These are phyloP conservation scores for Viola pubescens DNA, from an alignment of 441 rosid genomes.

Conservation along the genomic window DNA sequence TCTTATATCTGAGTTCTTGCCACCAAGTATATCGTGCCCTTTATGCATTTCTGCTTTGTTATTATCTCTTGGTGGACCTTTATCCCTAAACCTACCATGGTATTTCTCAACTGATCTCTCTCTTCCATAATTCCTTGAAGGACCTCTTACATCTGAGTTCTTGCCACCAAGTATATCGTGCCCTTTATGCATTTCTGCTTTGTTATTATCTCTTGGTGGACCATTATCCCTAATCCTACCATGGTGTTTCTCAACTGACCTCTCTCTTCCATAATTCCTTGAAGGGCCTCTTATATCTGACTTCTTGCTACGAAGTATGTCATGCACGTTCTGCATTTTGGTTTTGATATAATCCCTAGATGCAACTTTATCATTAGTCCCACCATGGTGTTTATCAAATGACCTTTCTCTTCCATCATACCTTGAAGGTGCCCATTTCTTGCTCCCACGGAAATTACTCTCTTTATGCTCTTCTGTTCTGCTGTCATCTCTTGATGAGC, in stretches of 20 bases:
- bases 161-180: background rate
- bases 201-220: background rate
- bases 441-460: background rate
- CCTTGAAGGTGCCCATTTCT: conserved; percentile 6
- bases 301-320: conserved; percentile 1
- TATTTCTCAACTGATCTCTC: conserved; percentile 16
- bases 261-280: conserved; percentile 20
- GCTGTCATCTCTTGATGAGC: background rate
- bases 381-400: conserved; percentile 9
- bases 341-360: background rate
- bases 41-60: background rate
- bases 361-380: background rate
- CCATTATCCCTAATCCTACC: conserved; percentile 1
- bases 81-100: conserved; percentile 4
- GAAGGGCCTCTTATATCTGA: conserved; percentile 7
- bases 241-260: conserved; percentile 13
- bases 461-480: background rate
- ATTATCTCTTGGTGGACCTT: conserved; percentile 2
- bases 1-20: conserved; percentile 4
- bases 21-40: background rate
- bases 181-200: conserved; percentile 3
- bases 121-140: conserved; percentile 18
- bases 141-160: conserved; percentile 11
- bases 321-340: background rate
- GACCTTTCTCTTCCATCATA: conserved; percentile 17